phyloP scores from a whole-genome alignment of 2,329 filamentous ascomycete genomes.

The Paracorniculantispora psalliotae region DNA sequence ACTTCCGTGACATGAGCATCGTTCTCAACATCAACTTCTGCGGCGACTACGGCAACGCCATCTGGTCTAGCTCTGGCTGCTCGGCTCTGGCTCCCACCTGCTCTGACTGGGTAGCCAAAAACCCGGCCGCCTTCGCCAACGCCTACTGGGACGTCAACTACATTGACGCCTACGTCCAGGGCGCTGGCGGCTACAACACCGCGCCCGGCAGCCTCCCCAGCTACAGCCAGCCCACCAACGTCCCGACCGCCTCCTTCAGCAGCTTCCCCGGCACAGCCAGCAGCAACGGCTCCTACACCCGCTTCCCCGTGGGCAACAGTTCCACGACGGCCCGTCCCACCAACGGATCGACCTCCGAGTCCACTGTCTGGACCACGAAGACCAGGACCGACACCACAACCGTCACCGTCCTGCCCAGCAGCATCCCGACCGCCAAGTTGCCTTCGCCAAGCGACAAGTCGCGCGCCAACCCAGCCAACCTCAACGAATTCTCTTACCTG shows the following conservation, averaged over 20 bases:
- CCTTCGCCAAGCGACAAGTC: constrained; percentile 8
- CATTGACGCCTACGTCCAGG: constrained; percentile 41
- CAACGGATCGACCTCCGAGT: background rate
- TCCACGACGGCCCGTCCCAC: constrained; percentile 13
- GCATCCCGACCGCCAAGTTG: constrained; percentile 8
- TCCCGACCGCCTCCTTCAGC: background rate
- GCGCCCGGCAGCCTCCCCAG: background rate
- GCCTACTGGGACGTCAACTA: constrained; percentile 51
- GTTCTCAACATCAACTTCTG: constrained; percentile 72
- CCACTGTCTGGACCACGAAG: constrained; percentile 19
- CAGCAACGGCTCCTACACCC: background rate
- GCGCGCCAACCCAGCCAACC: constrained; percentile 27
- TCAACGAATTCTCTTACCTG: constrained; percentile 30
- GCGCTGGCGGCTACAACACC: background rate
- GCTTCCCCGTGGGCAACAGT: background rate
- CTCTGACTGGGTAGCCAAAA: constrained; percentile 40
- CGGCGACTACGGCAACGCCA: constrained; percentile 58
- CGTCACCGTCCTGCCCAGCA: background rate
- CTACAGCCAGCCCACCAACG: background rate
- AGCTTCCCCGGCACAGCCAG: background rate
- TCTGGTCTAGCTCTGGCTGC: constrained; percentile 25
- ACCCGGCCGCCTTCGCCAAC: constrained; percentile 38
- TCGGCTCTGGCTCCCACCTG: constrained; percentile 26
- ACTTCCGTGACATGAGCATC: constrained; percentile 66
- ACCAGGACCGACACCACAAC: constrained; percentile 13